Conservation (phyloP, 2,329 filamentous ascomycete genomes). For the Hypoxylon sp. region DNA sequence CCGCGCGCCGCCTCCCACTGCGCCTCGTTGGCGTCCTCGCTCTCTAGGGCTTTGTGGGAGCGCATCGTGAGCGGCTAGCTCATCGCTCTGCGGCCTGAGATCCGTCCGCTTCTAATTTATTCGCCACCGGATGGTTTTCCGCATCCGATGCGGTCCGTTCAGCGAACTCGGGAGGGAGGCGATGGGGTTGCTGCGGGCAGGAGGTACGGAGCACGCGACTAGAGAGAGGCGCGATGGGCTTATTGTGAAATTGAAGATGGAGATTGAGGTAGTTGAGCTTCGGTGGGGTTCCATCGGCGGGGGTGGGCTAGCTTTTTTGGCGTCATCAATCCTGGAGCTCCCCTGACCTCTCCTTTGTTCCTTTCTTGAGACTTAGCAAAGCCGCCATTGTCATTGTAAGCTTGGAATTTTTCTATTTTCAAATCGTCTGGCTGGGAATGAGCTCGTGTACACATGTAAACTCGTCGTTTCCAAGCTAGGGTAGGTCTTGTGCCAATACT, state of each 20-base stretch:
- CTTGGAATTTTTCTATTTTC: background rate
- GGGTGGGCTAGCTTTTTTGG: background rate
- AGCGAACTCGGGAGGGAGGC: background rate
- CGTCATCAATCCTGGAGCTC: background rate
- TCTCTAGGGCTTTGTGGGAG: constrained; percentile 65
- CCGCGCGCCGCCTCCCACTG: constrained; percentile 76
- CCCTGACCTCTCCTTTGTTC: too few species aligned
- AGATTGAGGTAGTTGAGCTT: constrained; percentile 9
- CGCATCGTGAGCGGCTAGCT: constrained; percentile 49
- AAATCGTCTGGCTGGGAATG: too few species aligned
- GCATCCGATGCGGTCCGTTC: too few species aligned
- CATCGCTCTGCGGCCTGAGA: background rate
- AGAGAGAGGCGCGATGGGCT: too few species aligned
- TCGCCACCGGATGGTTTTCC: too few species aligned
- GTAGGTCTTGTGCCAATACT: too few species aligned
- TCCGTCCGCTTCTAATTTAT: too few species aligned
- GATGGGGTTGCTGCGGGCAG: background rate
- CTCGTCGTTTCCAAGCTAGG: too few species aligned
- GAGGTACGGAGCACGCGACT: background rate
- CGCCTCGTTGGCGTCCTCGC: constrained; percentile 72
- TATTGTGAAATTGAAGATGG: constrained; percentile 1
- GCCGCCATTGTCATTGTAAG: background rate
- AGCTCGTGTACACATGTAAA: too few species aligned
- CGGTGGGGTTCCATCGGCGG: constrained; percentile 14
- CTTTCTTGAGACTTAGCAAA: background rate